A percentile compares a stretch with the other conserved stretches of the same genome.
Conservation (phyloP, 306 rosid species). For the Vigna nakashimae region DNA sequence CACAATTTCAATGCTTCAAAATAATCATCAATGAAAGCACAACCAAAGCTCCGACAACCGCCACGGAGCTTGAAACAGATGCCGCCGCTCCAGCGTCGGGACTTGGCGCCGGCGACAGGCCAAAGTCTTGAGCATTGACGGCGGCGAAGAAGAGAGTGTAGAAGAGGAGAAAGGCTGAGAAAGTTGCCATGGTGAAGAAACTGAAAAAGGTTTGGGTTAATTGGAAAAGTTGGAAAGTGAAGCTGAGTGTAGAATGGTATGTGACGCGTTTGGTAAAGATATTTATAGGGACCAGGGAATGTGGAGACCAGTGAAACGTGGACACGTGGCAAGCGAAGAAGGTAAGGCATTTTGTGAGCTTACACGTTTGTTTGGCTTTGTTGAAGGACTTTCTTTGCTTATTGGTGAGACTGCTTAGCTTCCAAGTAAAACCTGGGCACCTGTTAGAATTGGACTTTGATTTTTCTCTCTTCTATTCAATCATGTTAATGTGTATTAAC, state of each 20-base stretch:
- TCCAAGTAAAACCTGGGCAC: constrained; percentile 12
- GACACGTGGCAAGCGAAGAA: constrained; percentile 11
- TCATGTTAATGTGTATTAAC: not conserved
- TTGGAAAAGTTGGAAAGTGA: not conserved
- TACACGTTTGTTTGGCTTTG: not conserved
- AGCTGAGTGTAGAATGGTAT: too few relatives aligned
- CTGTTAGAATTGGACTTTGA: not conserved
- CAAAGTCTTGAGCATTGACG: constrained; percentile 47
- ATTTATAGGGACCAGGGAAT: not conserved
- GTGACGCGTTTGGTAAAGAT: not conserved
- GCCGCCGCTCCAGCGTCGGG: constrained; percentile 46
- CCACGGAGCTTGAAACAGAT: constrained; percentile 44
- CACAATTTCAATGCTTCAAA: constrained; percentile 35
- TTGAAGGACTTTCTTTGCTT: not conserved
- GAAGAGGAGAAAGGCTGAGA: constrained; percentile 12
- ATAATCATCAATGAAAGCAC: constrained; percentile 42
- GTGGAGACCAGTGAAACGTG: constrained; percentile 30
- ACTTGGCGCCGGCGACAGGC: constrained; percentile 44
- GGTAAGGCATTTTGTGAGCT: not conserved
- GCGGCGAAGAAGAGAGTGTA: constrained; percentile 40
- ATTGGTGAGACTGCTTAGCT: constrained; percentile 14
- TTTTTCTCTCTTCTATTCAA: not conserved
- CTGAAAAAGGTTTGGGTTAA: not conserved
- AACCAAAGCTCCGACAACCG: constrained; percentile 47
- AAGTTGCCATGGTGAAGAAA: constrained; percentile 48